A percentile compares a stretch with the other conserved stretches of the same genome.
Evolutionary conservation across 2,329 filamentous ascomycete species (phyloP).

Genomic region (Trichoderma pleuroti): DNA sequence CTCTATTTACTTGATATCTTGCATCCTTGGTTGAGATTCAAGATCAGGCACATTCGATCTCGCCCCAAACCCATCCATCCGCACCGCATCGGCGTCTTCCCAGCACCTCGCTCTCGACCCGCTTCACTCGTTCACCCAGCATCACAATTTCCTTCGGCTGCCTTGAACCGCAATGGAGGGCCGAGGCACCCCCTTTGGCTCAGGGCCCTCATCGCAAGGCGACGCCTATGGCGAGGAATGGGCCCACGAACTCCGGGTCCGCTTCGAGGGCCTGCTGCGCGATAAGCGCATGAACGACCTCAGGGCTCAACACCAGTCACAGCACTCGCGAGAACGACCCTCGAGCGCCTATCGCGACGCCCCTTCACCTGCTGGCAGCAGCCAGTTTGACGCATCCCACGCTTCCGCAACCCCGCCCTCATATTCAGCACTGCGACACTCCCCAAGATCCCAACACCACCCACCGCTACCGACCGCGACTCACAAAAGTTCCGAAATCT

Average conservation of each 20-base stretch:
- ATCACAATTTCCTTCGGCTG: neutral
- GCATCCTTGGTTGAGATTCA: neutral
- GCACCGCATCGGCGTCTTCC: neutral
- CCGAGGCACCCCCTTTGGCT: slow-evolving; percentile 34
- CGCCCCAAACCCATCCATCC: neutral
- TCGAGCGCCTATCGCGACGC: slow-evolving; percentile 48
- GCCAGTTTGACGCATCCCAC: slow-evolving; percentile 47
- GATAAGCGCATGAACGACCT: slow-evolving; percentile 85
- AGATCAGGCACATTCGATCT: neutral
- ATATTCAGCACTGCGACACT: slow-evolving; percentile 50
- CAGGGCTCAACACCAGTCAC: slow-evolving; percentile 56
- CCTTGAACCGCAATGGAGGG: slow-evolving; percentile 35
- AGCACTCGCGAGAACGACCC: slow-evolving; percentile 48
- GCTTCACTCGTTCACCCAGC: slow-evolving; percentile 5
- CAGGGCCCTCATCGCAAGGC: slow-evolving; percentile 28
- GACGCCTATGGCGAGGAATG: slow-evolving; percentile 63
- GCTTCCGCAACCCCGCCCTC: slow-evolving; percentile 43
- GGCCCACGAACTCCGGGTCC: slow-evolving; percentile 73
- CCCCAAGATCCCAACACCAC: slow-evolving; percentile 65
- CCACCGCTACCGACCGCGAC: slow-evolving; percentile 59
- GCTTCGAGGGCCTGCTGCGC: slow-evolving; percentile 83
- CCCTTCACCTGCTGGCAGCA: slow-evolving; percentile 32
- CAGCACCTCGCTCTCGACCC: neutral
- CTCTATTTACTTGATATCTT: neutral
- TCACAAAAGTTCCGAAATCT: slow-evolving; percentile 77